Base-by-base conservation (phyloP, 1,284 basidiomycete genomes). In the Vanrija sp. region DNA sequence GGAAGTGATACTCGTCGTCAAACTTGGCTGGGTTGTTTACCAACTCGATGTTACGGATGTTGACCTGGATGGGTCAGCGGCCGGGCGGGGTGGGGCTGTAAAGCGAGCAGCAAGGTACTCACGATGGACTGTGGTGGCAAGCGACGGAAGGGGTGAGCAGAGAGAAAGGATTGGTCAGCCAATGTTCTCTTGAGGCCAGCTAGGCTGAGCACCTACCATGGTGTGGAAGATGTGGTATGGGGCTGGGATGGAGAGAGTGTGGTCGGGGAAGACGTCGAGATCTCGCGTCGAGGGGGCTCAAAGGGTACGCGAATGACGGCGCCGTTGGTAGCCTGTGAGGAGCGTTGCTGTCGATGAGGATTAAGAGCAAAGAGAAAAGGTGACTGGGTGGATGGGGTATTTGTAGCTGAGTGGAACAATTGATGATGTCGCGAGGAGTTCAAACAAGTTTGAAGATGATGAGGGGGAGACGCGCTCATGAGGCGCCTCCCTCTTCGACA, bases 1-100 rank as follows among this genome's bases (percentile, higher is more conserved):
- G 85, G 77, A 98, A 97, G 64, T 85, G 83, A 78, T 98, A 98
- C 37, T 87, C 81, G 68, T 98, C 94, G 18, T 85, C 83, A 75
- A 95, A 97, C 63, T 84, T 84, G 15, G 91, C 91, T 5, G 92
- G 92, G 75, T 96, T 96, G 80, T 93, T 93, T 67, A 94, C 81
- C 59, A 96, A 89, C 72, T 91, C 72, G 52, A 79, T 77, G 60
- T 78, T 75, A 10, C 75, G 72, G 57, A 79, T 78, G 62, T 76
- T 78, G 54, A 78, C 77, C 72, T 75, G 59, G 20, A 27, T 31
- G 31, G 5, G 42, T 44, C 3, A 44, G 46, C 38, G 31, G 8
- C 12, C 14, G 49, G 6, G 14, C 16, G 1, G 15, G 23, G 14
- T 38, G 9, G n/a, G 2, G 8, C 23, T 22, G 23, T 23, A 24